Evolutionary conservation across 257 asterid species (phyloP), one percentile per base, ranked within the genome.

Genomic region (Galeopsis tetrahit): DNA sequence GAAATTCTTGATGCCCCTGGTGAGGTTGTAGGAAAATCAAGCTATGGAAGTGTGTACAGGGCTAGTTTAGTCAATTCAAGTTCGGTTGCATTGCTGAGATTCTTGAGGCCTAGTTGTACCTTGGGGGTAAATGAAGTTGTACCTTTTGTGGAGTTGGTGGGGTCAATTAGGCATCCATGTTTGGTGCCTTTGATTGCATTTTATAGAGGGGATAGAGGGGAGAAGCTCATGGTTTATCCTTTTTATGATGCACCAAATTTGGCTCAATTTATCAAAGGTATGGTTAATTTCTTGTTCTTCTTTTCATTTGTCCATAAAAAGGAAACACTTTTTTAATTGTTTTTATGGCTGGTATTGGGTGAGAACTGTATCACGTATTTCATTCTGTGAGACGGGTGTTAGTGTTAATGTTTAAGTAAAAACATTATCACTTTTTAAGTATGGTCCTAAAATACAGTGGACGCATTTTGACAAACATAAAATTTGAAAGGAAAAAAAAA

Each of bases 1-100:
- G 95, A 88, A 68, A 82, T 90, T 36, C 84, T 90, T 3, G 95
- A 90, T 72, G 95, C 96, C 55, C 95, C 96, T 36, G 96, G 96
- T 31, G 95, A 90, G 72, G 96, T 90, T 28, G 83, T 88, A 21
- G 96, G 90, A 13, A 90, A 90, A 73, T 88, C 91, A 3, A 79
- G 86, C 74, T 86, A 83, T 83, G 96, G 96, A 38, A 88, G 91
- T 55, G 72, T 90, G 78, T 90, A 90, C 71, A 83, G 80, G 83
- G 96, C 96, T 60, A 79, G 71, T 88, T 79, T 92, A 86, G 75
- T 84, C 51, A 79, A 81, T 68, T 76, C 78, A 43, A 73, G 79
- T 71, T 78, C 88, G 11, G 67, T 83, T 72, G 82, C 88, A 46
- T 68, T 92, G 86, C 75, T 92, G 59, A 77, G 98, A 39, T 92